Conservation (phyloP, 1,284 basidiomycete genomes). For the Moniliophthora roreri region DNA sequence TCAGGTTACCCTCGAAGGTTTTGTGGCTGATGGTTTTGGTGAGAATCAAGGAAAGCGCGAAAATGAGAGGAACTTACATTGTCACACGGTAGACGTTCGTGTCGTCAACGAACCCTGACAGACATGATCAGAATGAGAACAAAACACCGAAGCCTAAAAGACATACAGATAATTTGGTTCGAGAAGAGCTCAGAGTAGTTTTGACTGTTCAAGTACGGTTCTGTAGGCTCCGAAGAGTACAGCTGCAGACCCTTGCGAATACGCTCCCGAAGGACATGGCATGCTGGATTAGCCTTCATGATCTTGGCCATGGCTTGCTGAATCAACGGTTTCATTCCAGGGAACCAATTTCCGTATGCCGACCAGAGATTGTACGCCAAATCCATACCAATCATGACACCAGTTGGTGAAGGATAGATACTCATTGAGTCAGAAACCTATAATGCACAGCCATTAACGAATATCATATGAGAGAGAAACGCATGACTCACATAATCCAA, state of each 20-base stretch:
- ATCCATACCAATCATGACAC: conserved; percentile 98
- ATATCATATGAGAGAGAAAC: neutral
- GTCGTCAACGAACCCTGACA: conserved; percentile 93
- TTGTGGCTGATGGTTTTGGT: conserved; percentile 66
- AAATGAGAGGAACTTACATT: conserved; percentile 54
- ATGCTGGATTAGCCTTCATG: conserved; percentile 99
- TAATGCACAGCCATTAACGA: conserved; percentile 16
- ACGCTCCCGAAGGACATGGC: conserved; percentile 96
- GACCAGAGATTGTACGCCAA: conserved; percentile 98
- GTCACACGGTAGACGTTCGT: conserved; percentile 99
- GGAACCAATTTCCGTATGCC: conserved; percentile 99
- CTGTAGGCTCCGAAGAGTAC: conserved; percentile 98
- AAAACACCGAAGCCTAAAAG: neutral
- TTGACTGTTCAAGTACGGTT: conserved; percentile 97
- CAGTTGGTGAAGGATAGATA: conserved; percentile 97
- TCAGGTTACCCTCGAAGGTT: conserved; percentile 99
- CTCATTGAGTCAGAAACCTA: conserved; percentile 93
- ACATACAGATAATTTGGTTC: conserved; percentile 97
- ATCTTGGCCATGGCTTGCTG: conserved; percentile 99
- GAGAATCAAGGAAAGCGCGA: neutral
- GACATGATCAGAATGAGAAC: conserved; percentile 15
- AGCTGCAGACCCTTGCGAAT: conserved; percentile 98
- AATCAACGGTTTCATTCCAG: conserved; percentile 95
- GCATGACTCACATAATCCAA: conserved; percentile 80
- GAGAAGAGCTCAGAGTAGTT: conserved; percentile 98